Conservation (phyloP, 225 moss, liverwort and hornwort species). For the Sphagnum contortum region DNA sequence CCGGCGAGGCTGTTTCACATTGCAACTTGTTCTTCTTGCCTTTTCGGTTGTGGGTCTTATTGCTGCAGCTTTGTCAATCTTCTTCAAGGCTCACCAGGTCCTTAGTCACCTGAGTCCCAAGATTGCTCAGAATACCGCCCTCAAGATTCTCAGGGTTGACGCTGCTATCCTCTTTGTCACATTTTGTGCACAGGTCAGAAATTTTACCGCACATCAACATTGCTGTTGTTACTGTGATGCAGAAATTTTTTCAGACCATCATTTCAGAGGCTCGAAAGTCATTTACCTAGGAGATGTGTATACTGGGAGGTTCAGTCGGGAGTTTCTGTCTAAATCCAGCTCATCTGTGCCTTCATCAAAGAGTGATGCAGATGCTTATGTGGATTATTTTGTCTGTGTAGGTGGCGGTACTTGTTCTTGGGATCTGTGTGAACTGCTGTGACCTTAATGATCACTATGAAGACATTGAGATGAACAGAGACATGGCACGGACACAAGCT, state of each 20-base stretch:
- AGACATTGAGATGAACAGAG: conserved; percentile 45
- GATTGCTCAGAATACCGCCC: conserved; percentile 11
- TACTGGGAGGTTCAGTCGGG: too few relatives aligned
- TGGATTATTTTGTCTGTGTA: conserved; percentile 3
- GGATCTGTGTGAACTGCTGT: conserved; percentile 58
- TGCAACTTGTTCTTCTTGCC: conserved; percentile 43
- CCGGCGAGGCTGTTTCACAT: conserved; percentile 47
- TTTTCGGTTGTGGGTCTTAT: conserved; percentile 48
- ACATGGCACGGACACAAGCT: conserved; percentile 30
- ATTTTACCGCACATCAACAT: too few relatives aligned
- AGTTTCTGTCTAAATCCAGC: too few relatives aligned
- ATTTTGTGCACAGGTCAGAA: conserved; percentile 24
- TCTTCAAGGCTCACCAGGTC: conserved; percentile 16
- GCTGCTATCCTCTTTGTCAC: conserved; percentile 26
- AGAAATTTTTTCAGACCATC: background rate
- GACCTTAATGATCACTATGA: conserved; percentile 58
- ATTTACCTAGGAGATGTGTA: background rate
- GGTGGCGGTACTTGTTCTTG: conserved; percentile 30
- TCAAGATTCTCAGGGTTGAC: conserved; percentile 18
- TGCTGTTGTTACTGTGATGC: too few relatives aligned
- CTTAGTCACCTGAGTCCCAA: conserved; percentile 14
- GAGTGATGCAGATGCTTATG: too few relatives aligned
- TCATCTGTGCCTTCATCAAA: too few relatives aligned
- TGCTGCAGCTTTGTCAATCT: conserved; percentile 42
- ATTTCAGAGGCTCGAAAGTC: background rate